These are phyloP conservation scores for Eucalyptus sideroxylon DNA, from an alignment of 345 rosid genomes.

Conservation along the genomic window DNA sequence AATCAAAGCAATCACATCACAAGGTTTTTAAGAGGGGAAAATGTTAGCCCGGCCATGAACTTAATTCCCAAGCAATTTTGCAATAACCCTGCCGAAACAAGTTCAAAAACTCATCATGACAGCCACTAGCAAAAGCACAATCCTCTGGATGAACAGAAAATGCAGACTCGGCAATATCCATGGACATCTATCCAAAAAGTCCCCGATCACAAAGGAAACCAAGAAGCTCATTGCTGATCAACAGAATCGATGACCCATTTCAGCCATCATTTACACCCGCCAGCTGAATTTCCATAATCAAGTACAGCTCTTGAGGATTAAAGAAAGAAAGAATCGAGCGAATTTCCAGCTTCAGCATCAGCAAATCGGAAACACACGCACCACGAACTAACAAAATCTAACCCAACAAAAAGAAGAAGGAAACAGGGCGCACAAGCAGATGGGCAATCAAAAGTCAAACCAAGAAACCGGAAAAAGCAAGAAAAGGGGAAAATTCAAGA, in stretches of 20 bases:
- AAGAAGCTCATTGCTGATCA: too few relatives aligned
- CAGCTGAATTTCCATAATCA: too few relatives aligned
- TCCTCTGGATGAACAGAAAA: not conserved
- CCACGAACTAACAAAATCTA: not conserved
- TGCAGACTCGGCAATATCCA: not conserved
- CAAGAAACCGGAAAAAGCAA: not conserved
- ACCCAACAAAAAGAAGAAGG: not conserved
- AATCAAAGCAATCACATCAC: not conserved
- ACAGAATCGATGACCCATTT: too few relatives aligned
- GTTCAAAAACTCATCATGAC: not conserved
- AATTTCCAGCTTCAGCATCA: not conserved
- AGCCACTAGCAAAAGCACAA: not conserved
- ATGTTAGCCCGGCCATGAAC: not conserved
- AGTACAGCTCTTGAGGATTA: too few relatives aligned
- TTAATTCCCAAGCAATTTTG: not conserved
- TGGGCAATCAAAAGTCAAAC: not conserved
- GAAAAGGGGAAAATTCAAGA: not conserved
- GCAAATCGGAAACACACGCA: not conserved
- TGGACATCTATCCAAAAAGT: not conserved
- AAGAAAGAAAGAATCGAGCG: not conserved
- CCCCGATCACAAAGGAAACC: not conserved
- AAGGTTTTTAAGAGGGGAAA: not conserved
- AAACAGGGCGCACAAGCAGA: not conserved
- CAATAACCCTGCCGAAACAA: not conserved
- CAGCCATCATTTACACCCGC: too few relatives aligned